Percentiles rank a stretch among this genome's conserved stretches.
phyloP scores from a whole-genome alignment of 768 basidiomycete genomes.

The Terana coerulea region DNA sequence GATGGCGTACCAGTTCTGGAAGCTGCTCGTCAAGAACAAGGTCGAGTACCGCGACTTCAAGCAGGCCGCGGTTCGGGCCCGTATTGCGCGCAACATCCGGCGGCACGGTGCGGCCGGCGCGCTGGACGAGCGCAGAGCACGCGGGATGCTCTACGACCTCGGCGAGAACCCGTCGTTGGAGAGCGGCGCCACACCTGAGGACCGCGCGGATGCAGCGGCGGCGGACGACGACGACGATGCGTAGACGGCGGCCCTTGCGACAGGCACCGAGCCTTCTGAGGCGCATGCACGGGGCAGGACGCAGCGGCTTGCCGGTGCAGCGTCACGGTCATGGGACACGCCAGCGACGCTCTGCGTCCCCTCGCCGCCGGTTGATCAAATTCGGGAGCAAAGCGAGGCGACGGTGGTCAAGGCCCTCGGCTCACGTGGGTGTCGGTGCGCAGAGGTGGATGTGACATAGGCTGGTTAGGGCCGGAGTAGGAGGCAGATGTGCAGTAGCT shows the following conservation, averaged over 20 bases:
- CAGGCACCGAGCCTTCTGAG: not conserved
- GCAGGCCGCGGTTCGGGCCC: constrained; percentile 39
- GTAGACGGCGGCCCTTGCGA: not conserved
- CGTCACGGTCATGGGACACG: constrained; percentile 9
- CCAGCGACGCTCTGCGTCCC: constrained; percentile 4
- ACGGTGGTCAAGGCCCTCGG: too few species aligned
- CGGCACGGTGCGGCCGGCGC: constrained; percentile 23
- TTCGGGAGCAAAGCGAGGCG: constrained; percentile 8
- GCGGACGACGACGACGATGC: not conserved
- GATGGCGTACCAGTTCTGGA: constrained; percentile 63
- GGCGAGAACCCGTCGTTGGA: constrained; percentile 10
- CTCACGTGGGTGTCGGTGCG: too few species aligned
- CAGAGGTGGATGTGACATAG: too few species aligned
- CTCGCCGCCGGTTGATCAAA: not conserved
- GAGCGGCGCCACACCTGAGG: constrained; percentile 1
- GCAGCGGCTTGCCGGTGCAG: constrained; percentile 1
- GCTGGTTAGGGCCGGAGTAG: too few species aligned
- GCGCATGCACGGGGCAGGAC: not conserved
- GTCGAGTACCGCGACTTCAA: constrained; percentile 46
- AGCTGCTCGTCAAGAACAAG: constrained; percentile 34
- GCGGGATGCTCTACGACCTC: constrained; percentile 32
- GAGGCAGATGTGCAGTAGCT: too few species aligned
- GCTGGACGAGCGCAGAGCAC: constrained; percentile 22
- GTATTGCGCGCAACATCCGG: constrained; percentile 36
- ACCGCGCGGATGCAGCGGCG: not conserved